phyloP scores from a whole-genome alignment of 2,329 filamentous ascomycete genomes.

The Emericellopsis cladophorae region DNA sequence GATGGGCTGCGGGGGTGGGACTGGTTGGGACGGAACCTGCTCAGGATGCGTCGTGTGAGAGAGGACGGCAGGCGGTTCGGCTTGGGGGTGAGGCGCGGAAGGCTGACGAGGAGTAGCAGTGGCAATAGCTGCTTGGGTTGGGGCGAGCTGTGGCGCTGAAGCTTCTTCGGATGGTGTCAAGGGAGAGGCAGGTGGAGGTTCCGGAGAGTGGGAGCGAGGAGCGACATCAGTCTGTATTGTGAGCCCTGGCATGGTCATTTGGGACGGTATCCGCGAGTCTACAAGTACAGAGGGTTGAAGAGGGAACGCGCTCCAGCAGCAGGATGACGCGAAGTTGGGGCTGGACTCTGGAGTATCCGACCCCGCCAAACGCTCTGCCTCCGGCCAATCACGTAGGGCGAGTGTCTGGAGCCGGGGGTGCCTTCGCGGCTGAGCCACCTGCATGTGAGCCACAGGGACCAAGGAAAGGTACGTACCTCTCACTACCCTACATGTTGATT shows the following conservation, averaged over 20 bases:
- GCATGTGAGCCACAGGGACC: too few relatives aligned
- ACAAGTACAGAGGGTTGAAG: too few relatives aligned
- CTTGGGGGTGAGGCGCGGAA: not conserved
- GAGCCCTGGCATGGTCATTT: constrained; percentile 2
- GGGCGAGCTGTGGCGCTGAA: not conserved
- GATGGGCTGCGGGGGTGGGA: constrained; percentile 38
- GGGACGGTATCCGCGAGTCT: not conserved
- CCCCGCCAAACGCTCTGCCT: too few relatives aligned
- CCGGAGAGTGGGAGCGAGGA: not conserved
- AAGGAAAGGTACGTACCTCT: too few relatives aligned
- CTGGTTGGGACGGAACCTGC: constrained; percentile 24
- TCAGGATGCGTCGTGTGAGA: constrained; percentile 31
- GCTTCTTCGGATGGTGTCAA: constrained; percentile 1
- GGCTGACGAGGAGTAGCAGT: constrained; percentile 1
- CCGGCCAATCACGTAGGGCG: too few relatives aligned
- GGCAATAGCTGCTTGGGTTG: constrained; percentile 1
- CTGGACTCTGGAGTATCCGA: too few relatives aligned
- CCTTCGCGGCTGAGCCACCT: too few relatives aligned
- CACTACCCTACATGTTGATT: too few relatives aligned
- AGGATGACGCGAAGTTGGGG: too few relatives aligned
- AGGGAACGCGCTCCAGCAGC: too few relatives aligned
- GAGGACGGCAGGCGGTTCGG: constrained; percentile 18
- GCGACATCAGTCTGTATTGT: constrained; percentile 2
- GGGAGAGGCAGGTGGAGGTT: constrained; percentile 2
- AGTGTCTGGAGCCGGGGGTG: too few relatives aligned